Evolutionary conservation across 1,284 basidiomycete genomes (phyloP).

Genomic region (Pseudozyma tsukubaensis): DNA sequence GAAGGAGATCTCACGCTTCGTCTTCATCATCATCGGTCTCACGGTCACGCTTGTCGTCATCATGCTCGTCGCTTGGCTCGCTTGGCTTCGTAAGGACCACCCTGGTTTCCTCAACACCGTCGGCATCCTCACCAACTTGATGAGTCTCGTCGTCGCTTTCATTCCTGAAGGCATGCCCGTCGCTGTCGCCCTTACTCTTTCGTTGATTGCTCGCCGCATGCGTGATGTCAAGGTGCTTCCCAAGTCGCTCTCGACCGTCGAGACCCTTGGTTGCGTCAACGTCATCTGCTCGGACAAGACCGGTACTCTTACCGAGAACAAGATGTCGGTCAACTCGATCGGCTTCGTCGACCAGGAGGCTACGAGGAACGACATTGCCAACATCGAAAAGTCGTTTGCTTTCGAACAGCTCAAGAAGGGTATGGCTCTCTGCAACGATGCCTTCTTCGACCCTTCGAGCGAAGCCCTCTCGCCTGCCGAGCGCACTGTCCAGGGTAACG

Average conservation of each 20-base stretch:
- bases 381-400: constrained; percentile 27
- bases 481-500: constrained; percentile 74
- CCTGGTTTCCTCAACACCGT: constrained; percentile 74
- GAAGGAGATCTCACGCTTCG: constrained; percentile 71
- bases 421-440: constrained; percentile 76
- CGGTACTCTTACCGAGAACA: constrained; percentile 78
- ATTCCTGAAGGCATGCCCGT: constrained; percentile 77
- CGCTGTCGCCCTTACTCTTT: constrained; percentile 77
- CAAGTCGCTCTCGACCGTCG: constrained; percentile 76
- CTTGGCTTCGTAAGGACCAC: constrained; percentile 71
- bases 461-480: constrained; percentile 19
- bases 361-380: constrained; percentile 29
- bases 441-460: constrained; percentile 72
- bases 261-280: constrained; percentile 77
- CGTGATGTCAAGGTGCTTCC: constrained; percentile 77
- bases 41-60: constrained; percentile 72
- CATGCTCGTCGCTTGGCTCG: constrained; percentile 74
- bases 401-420: constrained; percentile 69
- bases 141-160: constrained; percentile 78
- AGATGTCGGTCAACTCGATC: constrained; percentile 70
- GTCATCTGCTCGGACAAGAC: constrained; percentile 81
- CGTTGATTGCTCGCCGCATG: constrained; percentile 80
- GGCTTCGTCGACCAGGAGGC: constrained; percentile 67
- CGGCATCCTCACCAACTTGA: constrained; percentile 74
- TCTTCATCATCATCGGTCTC: constrained; percentile 71